phyloP scores from a whole-genome alignment of 139 green algal species.

The Chloropicon primus region DNA sequence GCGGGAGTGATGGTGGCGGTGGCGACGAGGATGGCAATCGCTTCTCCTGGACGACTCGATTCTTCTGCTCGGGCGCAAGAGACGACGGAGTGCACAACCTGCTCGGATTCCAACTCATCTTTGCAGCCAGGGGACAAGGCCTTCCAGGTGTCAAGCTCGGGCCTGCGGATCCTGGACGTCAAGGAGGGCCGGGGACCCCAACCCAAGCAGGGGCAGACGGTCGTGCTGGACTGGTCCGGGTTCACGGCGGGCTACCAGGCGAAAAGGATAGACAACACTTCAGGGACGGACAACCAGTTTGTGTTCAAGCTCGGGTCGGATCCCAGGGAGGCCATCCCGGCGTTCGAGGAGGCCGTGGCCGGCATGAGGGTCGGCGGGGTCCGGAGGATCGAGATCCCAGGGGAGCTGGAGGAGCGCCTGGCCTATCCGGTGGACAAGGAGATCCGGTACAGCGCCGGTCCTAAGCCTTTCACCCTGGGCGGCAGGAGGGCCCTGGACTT shows the following conservation, averaged over 20 bases:
- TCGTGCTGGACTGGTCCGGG: background rate
- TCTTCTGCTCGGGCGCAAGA: too few relatives aligned
- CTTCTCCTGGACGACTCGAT: too few relatives aligned
- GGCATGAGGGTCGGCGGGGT: conserved; percentile 63
- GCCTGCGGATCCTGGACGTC: background rate
- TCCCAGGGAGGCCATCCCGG: conserved; percentile 40
- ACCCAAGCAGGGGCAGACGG: background rate
- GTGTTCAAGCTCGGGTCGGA: background rate
- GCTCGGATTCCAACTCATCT: background rate
- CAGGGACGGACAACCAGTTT: background rate
- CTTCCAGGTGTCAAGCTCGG: background rate
- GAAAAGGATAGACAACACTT: background rate
- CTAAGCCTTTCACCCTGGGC: conserved; percentile 13
- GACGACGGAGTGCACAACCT: background rate
- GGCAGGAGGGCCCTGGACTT: conserved; percentile 72
- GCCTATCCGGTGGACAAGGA: conserved; percentile 4
- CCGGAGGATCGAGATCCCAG: conserved; percentile 42
- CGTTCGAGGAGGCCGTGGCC: conserved; percentile 61
- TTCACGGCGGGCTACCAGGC: background rate
- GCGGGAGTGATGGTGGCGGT: too few relatives aligned
- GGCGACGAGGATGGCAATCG: too few relatives aligned
- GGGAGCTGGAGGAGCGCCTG: conserved; percentile 36
- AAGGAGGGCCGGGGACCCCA: background rate
- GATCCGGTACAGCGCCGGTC: conserved; percentile 2
- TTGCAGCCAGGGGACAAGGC: background rate